Evolutionary conservation across 2,329 filamentous ascomycete genomes (phyloP).

Genomic region (Clonostachys solani): DNA sequence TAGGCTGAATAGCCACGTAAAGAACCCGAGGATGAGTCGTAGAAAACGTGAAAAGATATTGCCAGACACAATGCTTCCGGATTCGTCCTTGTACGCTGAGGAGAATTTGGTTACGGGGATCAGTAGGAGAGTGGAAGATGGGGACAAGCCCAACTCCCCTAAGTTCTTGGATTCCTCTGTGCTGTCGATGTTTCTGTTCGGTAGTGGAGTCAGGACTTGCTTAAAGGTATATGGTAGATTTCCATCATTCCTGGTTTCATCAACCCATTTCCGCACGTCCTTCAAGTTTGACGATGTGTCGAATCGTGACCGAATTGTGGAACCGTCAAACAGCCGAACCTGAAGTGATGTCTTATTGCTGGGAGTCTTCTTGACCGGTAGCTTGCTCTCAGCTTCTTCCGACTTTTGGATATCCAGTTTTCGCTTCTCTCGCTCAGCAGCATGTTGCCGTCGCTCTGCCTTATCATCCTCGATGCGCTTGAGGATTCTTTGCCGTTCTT

Average conservation of each 20-base stretch:
- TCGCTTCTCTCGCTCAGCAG: conserved; percentile 43
- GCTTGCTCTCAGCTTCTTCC: conserved; percentile 22
- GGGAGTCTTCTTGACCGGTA: conserved; percentile 16
- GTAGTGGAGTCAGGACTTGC: conserved; percentile 73
- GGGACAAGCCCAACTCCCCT: conserved; percentile 65
- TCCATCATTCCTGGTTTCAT: conserved; percentile 52
- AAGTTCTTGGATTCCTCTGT: conserved; percentile 70
- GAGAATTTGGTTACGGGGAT: conserved; percentile 57
- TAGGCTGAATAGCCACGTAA: conserved; percentile 28
- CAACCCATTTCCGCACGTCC: conserved; percentile 75
- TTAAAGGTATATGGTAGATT: conserved; percentile 75
- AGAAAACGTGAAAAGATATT: conserved; percentile 20
- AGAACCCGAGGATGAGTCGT: conserved; percentile 20
- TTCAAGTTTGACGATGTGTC: conserved; percentile 57
- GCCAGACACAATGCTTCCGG: conserved; percentile 8
- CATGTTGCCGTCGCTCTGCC: conserved; percentile 56
- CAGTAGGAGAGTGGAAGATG: conserved; percentile 79
- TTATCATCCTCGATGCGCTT: conserved; percentile 76
- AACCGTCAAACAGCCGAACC: conserved; percentile 80
- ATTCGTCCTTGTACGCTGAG: conserved; percentile 30
- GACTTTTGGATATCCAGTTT: conserved; percentile 19
- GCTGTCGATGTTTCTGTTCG: conserved; percentile 69
- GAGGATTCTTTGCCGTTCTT: conserved; percentile 68
- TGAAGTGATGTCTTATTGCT: conserved; percentile 54
- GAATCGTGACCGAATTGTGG: conserved; percentile 71